phyloP scores from a whole-genome alignment of 495 filamentous ascomycete species.

The Staphylotrichum longicolle region DNA sequence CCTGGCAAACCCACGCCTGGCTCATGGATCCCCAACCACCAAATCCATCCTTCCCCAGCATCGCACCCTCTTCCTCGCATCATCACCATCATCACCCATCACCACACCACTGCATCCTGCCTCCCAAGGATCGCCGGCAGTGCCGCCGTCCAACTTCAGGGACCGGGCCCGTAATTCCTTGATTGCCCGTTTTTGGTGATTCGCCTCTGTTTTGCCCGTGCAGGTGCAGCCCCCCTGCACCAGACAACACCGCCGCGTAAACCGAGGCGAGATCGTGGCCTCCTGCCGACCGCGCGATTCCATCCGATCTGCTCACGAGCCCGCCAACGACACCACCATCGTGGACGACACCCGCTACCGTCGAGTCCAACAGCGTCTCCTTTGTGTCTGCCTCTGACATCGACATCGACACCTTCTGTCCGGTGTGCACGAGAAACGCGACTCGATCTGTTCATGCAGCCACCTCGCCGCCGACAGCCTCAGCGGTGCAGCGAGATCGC shows the following conservation, averaged over 20 bases:
- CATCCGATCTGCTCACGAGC: constrained; percentile 6
- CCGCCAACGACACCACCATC: not conserved
- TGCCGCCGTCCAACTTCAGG: constrained; percentile 24
- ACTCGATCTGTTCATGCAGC: not conserved
- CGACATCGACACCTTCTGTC: not conserved
- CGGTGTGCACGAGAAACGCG: not conserved
- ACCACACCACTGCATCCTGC: constrained; percentile 17
- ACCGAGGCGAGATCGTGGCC: not conserved
- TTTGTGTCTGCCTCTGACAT: not conserved
- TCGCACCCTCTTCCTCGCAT: constrained; percentile 19
- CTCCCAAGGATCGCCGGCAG: constrained; percentile 30
- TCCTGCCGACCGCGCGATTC: not conserved
- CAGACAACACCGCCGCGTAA: constrained; percentile 13
- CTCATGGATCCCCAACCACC: constrained; percentile 29
- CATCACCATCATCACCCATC: constrained; percentile 23
- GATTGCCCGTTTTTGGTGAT: constrained; percentile 25
- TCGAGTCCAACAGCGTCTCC: not conserved
- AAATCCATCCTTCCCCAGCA: constrained; percentile 9
- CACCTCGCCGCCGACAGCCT: constrained; percentile 5
- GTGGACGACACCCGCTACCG: not conserved
- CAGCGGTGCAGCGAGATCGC: constrained; percentile 6
- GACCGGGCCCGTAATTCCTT: constrained; percentile 11
- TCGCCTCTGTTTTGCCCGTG: constrained; percentile 20
- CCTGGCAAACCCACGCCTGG: constrained; percentile 26
- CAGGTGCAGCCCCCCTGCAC: constrained; percentile 12